Base-by-base conservation (phyloP, 768 basidiomycete genomes). In the Lentinula sp. region DNA sequence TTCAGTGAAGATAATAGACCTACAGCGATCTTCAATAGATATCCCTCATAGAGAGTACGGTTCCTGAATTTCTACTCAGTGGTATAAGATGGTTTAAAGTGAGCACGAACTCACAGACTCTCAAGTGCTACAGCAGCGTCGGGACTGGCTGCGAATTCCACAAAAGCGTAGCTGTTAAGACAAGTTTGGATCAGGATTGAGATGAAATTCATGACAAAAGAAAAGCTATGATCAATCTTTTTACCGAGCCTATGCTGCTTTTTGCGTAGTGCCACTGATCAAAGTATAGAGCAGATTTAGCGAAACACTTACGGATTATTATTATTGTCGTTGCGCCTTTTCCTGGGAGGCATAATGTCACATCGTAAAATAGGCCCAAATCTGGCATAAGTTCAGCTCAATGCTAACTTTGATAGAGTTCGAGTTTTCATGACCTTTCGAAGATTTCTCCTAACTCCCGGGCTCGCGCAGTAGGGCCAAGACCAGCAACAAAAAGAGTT, bases 301-400 rank as follows among this genome's bases (percentile, higher is more conserved):
- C 37, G 32, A 59, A 63, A 67, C 62, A 93, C 91, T 90, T 79
- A 93, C 91, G 91, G 90, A 68, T 90, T 90, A 43, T 85, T 80
- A 68, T 89, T 90, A 45, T 86, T 81, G 60, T 78, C 81, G 15
- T 87, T 83, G 63, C 86, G 80, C 0, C 86, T 85, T 74, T 89
- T 90, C 63, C 89, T 85, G 0, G 91, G 89, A 1, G 92, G 92
- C 15, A 92, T 91, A 16, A 95, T 90, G 70, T 95, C 93, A 75
- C 93, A 95, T 62, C 93, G 88, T 62, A 93, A 83, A 32, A 95
- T 80, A 58, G 86, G 87, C 15, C 92, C 92, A 65, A 79, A 94
- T 59, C 91, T 93, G 70, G 13, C 15, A 31, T 10, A 42, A 21
- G 62, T 64, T 57, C 49, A 52, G 18, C 8, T 28, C 4, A 23